Conservation (phyloP, 2,329 filamentous ascomycete species). For the Cercospora citrullina region DNA sequence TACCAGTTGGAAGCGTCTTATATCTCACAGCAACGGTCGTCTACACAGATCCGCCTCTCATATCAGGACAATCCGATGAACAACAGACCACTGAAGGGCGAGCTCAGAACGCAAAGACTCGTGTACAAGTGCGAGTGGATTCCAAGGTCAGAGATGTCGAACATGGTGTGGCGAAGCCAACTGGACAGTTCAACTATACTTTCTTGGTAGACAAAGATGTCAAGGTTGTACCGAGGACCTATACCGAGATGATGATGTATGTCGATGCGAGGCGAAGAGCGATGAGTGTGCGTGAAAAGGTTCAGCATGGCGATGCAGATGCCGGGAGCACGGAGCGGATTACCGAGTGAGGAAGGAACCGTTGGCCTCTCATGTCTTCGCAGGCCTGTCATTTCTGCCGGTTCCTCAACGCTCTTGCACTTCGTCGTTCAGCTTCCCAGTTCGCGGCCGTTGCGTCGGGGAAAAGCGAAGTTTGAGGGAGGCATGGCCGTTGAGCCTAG, state of each 20-base stretch:
- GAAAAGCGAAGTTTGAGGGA: not conserved
- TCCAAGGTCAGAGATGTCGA: conserved; percentile 72
- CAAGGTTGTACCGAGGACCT: conserved; percentile 64
- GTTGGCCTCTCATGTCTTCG: not conserved
- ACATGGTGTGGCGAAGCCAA: conserved; percentile 66
- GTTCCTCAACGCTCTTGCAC: not conserved
- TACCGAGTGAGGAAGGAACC: conserved; percentile 29
- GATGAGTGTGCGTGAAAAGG: conserved; percentile 51
- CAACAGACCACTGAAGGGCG: conserved; percentile 27
- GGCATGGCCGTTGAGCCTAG: not conserved
- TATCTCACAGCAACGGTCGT: conserved; percentile 72
- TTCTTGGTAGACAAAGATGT: conserved; percentile 66
- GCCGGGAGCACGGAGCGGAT: conserved; percentile 33
- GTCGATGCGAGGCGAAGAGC: conserved; percentile 61
- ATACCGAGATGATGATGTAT: conserved; percentile 66
- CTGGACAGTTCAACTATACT: conserved; percentile 75
- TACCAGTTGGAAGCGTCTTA: conserved; percentile 71
- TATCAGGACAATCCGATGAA: conserved; percentile 41
- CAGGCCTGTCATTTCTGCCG: not conserved
- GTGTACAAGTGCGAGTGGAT: conserved; percentile 70
- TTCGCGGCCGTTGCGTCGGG: not conserved
- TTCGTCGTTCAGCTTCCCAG: not conserved
- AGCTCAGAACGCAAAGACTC: conserved; percentile 51
- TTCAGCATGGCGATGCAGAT: conserved; percentile 36
- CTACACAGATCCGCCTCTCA: conserved; percentile 65